These are phyloP conservation scores for Aplosporella prunicola DNA, from an alignment of 2,329 filamentous ascomycete species.

Conservation along the genomic window DNA sequence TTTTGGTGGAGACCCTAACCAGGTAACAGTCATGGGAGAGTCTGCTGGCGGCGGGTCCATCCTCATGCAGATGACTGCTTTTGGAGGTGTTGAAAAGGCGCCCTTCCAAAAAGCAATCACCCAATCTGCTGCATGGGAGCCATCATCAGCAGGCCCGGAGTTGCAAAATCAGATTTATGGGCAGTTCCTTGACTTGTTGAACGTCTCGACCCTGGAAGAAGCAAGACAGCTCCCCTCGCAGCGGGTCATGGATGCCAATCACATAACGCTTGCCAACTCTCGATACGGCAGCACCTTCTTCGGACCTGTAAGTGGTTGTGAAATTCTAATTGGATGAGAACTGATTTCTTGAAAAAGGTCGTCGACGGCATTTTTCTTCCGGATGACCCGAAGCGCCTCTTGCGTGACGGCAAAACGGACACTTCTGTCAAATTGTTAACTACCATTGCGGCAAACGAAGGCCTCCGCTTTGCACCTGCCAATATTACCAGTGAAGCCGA, in stretches of 20 bases:
- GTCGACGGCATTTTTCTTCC: conserved; percentile 1
- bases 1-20: conserved; percentile 38
- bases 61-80: conserved; percentile 45
- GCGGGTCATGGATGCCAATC: background rate
- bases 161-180: background rate
- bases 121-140: conserved; percentile 33
- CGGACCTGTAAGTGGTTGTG: no score
- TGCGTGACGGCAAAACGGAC: background rate
- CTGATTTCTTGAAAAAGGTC: no score
- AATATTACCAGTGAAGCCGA: conserved; percentile 34
- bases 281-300: background rate
- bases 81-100: conserved; percentile 29
- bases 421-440: no score
- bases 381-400: background rate
- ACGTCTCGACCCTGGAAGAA: background rate
- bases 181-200: background rate
- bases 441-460: conserved; percentile 49
- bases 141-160: conserved; percentile 1
- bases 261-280: background rate
- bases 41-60: conserved; percentile 30
- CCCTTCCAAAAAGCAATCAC: conserved; percentile 30
- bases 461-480: conserved; percentile 35
- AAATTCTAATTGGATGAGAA: no score
- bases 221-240: background rate
- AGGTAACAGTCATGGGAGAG: conserved; percentile 41